A percentile compares a stretch with the other conserved stretches of the same genome.
Conservation (phyloP, 140 eudicot genomes). For the Anethum foeniculum region DNA sequence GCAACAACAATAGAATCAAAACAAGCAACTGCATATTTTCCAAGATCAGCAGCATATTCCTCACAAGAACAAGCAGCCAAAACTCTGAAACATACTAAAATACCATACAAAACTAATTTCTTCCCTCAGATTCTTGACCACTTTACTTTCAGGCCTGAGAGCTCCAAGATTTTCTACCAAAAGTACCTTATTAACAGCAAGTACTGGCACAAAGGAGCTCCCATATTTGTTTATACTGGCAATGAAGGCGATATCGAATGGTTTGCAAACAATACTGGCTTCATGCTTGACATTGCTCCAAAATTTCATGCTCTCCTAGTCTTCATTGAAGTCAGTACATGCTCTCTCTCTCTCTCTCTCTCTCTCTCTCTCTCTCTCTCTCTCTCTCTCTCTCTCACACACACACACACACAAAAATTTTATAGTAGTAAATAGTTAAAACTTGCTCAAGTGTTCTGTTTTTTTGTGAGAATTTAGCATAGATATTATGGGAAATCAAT, state of each 20-base stretch:
- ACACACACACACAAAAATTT: background rate
- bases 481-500: slow-evolving; percentile 44
- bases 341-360: no score
- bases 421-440: background rate
- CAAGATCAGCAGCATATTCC: slow-evolving; percentile 15
- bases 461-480: slow-evolving; percentile 28
- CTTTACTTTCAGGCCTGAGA: slow-evolving; percentile 34
- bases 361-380: no score
- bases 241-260: slow-evolving; percentile 47
- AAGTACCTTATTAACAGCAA: slow-evolving; percentile 32
- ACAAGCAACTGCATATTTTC: slow-evolving; percentile 20
- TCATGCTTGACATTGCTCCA: slow-evolving; percentile 50
- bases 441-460: background rate
- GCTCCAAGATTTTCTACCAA: slow-evolving; percentile 38
- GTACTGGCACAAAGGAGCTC: slow-evolving; percentile 41
- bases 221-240: slow-evolving; percentile 42
- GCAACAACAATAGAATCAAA: slow-evolving; percentile 12
- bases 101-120: slow-evolving; percentile 22
- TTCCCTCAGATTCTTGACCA: slow-evolving; percentile 41
- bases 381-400: no score
- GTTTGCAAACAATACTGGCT: slow-evolving; percentile 47
- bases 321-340: slow-evolving; percentile 34
- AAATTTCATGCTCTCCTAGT: slow-evolving; percentile 36
- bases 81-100: background rate
- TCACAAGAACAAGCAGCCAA: background rate